Conservation (phyloP, 2,329 filamentous ascomycete genomes). For the Colletotrichum tofieldiae region DNA sequence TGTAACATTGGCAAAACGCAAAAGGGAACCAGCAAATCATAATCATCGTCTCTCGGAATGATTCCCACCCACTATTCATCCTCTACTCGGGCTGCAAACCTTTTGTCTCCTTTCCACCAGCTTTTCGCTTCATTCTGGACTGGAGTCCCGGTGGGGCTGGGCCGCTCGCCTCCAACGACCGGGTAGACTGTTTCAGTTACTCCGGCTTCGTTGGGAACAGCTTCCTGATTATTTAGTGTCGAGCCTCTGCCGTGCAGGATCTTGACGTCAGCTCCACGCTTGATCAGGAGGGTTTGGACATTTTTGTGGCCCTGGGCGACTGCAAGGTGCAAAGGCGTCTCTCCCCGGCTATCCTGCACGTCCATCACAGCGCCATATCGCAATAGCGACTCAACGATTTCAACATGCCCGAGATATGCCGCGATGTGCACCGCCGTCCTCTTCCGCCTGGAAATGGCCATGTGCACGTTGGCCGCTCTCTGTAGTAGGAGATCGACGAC, state of each 20-base stretch:
- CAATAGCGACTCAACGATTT: background rate
- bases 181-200: background rate
- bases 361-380: background rate
- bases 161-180: background rate
- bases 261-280: background rate
- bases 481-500: background rate
- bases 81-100: slow-evolving; percentile 1
- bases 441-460: background rate
- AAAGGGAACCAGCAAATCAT: no score
- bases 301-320: background rate
- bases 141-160: background rate
- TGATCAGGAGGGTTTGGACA: background rate
- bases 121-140: background rate
- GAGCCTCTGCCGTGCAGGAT: background rate
- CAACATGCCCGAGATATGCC: background rate
- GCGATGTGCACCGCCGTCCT: background rate
- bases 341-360: background rate
- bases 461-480: background rate
- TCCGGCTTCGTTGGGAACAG: no score
- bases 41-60: background rate
- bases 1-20: no score
- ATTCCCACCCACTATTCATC: background rate
- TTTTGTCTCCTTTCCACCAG: slow-evolving; percentile 1
- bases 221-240: no score
- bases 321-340: background rate